A percentile compares a stretch with the other conserved stretches of the same genome.
These are phyloP conservation scores for Chimonanthus salicifolius DNA, from an alignment of 164 flowering plant genomes.

Conservation along the genomic window DNA sequence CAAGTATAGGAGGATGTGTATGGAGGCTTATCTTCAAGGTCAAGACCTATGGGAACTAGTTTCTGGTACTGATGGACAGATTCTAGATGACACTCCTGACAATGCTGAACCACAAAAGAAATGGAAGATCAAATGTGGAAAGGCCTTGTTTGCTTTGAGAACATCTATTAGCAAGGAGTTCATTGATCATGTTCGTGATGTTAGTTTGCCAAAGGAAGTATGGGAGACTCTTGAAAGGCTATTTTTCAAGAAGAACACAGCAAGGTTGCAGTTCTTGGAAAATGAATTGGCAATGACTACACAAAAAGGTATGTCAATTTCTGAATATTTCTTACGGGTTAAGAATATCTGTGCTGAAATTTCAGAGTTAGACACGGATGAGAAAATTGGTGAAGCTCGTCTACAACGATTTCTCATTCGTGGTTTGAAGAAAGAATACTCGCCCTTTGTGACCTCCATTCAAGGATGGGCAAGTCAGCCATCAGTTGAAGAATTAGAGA, in stretches of 20 bases:
- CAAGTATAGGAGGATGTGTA: no score
- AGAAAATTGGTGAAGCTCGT: not conserved
- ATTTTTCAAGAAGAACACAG: not conserved
- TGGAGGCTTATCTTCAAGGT: no score
- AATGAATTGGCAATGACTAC: conserved; percentile 1
- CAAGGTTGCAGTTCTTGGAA: not conserved
- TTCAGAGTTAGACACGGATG: not conserved
- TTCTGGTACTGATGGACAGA: no score
- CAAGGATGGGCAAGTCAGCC: conserved; percentile 4
- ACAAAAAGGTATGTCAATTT: not conserved
- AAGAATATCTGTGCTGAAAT: not conserved
- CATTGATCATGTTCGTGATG: no score
- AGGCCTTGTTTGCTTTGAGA: no score
- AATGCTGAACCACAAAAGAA: no score
- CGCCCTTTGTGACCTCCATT: conserved; percentile 1
- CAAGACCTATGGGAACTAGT: no score
- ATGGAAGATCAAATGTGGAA: no score
- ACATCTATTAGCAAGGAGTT: no score
- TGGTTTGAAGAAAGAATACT: not conserved
- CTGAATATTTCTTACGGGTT: not conserved
- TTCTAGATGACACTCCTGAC: no score
- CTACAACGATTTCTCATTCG: conserved; percentile 3
- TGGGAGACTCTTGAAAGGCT: conserved; percentile 2
- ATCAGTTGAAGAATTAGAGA: conserved; percentile 1
- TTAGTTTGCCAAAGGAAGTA: no score